Base-by-base conservation (phyloP, 2,329 filamentous ascomycete species). In the Raffaelea arxii region DNA sequence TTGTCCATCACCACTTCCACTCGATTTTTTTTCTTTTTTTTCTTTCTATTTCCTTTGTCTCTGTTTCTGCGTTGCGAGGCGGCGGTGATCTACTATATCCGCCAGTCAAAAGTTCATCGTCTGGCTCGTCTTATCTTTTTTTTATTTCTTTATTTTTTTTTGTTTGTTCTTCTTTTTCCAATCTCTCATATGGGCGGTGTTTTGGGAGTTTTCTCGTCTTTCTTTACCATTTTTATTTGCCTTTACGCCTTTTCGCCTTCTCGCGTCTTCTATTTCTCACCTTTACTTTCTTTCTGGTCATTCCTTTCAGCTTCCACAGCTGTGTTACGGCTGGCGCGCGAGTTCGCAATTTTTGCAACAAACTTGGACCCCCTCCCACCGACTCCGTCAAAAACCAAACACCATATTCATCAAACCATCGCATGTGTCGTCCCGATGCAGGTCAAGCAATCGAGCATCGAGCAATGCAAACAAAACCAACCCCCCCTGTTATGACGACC, bases 201-300 rank as follows among this genome's bases (percentile, higher is more conserved):
- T 23, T 39, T 11, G 6, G 37, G 12, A 6, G 25, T 47, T 24
- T 48, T 50, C 46, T 32, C 41, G 32, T 48, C 41, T 48, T 44
- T 45, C 35, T 25, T 43, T 42, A 18, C 27, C 32, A 19, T 25
- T 25, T 23, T 36, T 9, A 46, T 36, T 21, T 25, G 21, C 30
- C 19, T 24, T 35, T 25, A 25, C 27, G 23, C 44, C 22, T 43
- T 25, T 16, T 30, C 14, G 16, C 32, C 32, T 6, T 12, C 16
- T 6, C 6, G 14, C 16, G 7, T 16, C 6, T 6, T 36, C 14
- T 36, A 18, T 7, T 36, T 7, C 14, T 36, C 19, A 18, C 14
- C 32, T 36, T 16, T 12, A 36, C 14, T 12, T 12, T n/a, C 32
- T 36, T 6, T 12, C 27, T 30, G 16, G 16, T 36, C 32, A n/a